Base-by-base conservation (phyloP, 1,284 basidiomycete genomes). In the Ustilago shanxiensis region DNA sequence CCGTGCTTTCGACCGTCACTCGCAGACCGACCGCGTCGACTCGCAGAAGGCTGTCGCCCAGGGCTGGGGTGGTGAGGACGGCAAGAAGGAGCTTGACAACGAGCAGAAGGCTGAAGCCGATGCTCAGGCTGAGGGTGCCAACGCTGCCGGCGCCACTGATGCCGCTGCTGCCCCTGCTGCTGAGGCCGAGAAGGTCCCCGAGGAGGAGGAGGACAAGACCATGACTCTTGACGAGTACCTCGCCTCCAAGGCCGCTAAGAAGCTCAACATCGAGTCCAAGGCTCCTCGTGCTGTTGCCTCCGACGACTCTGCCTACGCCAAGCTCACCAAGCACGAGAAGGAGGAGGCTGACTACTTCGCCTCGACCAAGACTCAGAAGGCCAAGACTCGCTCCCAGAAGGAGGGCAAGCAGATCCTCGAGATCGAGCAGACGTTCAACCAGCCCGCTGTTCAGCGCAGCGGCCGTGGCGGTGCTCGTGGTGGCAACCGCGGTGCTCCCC, bases 161-260 rank as follows among this genome's bases (percentile, higher is more conserved):
- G 71, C 81, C 61, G 86, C 81, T 37, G 33, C 57, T 37, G 33
- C 57, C 44, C 85, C 83, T 59, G 70, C 74, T 50, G 63, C 73
- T 52, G 72, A 67, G 66, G 65, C 60, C 54, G 71, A 61, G 85
- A 77, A 87, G 66, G 64, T 60, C 26, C 60, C 87, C 69, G 79
- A 92, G 90, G 95, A 97, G 87, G 94, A 95, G 87, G 94, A 95
- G 87, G 95, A 97, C 88, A 94, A 95, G 88, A 95, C 94, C 49
- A 89, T 94, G 80, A 94, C 93, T 45, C 80, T 83, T 60, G 93
- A 94, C 59, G 91, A 95, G 86, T 95, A 94, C 87, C 88, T 92
- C 70, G 91, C 92, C 73, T 90, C 92, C 87, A 88, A 92, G 87
- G 91, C 90, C 82, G 80, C 77, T 61, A 83, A 86, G 82, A 77